A percentile compares a stretch with the other conserved stretches of the same genome.
Evolutionary conservation across 78 protist species (phyloP).

Genomic region (Protostelium mycophagum): DNA sequence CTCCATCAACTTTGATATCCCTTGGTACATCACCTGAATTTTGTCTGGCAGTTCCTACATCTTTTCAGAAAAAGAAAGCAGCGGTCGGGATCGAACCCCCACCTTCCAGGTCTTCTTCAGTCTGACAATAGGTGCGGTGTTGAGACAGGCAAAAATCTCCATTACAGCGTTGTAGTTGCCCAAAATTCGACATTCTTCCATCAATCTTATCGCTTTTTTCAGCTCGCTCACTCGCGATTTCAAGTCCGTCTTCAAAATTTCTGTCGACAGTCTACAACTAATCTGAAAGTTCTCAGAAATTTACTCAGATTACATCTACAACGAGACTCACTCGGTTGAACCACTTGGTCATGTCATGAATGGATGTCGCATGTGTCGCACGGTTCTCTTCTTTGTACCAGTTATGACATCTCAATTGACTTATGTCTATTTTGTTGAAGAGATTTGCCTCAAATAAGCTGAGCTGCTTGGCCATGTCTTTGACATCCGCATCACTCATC

Average conservation of each 20-base stretch:
- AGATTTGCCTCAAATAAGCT: neutral
- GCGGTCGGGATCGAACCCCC: neutral
- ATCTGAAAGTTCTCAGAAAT: too few relatives aligned
- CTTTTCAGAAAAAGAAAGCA: neutral
- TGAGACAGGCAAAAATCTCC: constrained; percentile 44
- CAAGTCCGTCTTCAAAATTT: neutral
- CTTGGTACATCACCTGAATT: neutral
- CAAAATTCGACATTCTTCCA: constrained; percentile 19
- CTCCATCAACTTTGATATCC: neutral
- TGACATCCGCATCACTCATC: neutral
- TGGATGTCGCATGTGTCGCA: neutral
- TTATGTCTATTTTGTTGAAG: neutral
- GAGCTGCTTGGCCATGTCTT: neutral
- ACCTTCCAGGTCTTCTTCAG: constrained; percentile 66
- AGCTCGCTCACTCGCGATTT: neutral
- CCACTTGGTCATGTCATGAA: neutral
- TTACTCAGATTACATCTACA: too few relatives aligned
- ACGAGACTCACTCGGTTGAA: neutral
- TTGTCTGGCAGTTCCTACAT: neutral
- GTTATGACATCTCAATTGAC: neutral
- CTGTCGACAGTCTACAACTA: neutral
- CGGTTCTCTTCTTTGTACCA: neutral
- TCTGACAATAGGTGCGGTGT: constrained; percentile 32
- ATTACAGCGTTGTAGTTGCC: constrained; percentile 71
- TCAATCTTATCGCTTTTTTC: neutral